Evolutionary conservation across 768 basidiomycete species (phyloP).

Genomic region (Terana coerulea): DNA sequence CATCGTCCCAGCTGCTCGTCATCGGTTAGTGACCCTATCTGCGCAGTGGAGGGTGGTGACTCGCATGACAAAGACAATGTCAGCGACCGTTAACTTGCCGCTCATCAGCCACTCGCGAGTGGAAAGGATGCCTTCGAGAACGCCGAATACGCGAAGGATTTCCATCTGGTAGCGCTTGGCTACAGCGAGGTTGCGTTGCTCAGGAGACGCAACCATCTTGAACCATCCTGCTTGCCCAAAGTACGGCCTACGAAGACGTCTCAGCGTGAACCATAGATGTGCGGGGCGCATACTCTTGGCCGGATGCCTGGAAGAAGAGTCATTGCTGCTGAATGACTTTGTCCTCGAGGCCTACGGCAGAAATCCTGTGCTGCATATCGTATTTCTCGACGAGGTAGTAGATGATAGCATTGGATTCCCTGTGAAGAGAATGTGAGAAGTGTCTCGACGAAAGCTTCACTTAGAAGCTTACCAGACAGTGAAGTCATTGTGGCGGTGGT

Average conservation of each 20-base stretch:
- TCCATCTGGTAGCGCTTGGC: constrained; percentile 20
- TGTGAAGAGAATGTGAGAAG: neutral
- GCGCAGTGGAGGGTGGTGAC: neutral
- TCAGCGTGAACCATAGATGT: neutral
- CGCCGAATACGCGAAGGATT: constrained; percentile 19
- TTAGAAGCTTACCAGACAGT: constrained; percentile 18
- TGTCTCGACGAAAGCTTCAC: too few species aligned
- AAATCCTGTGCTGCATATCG: constrained; percentile 33
- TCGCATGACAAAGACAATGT: constrained; percentile 15
- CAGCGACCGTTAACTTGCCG: constrained; percentile 16
- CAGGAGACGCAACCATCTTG: constrained; percentile 8
- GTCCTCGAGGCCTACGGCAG: neutral
- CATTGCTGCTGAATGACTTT: constrained; percentile 25
- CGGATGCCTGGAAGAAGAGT: constrained; percentile 33
- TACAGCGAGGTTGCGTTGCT: constrained; percentile 12
- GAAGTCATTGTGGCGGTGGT: constrained; percentile 26
- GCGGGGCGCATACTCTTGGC: constrained; percentile 13
- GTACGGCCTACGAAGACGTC: constrained; percentile 6
- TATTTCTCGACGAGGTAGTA: constrained; percentile 37
- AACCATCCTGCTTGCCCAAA: constrained; percentile 18
- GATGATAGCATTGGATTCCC: constrained; percentile 33
- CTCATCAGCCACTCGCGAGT: constrained; percentile 16
- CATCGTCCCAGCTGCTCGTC: constrained; percentile 7
- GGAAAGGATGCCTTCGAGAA: constrained; percentile 16
- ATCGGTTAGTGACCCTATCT: neutral